Percentiles rank a stretch among this genome's conserved stretches.
phyloP scores from a whole-genome alignment of 257 asterid genomes.

The Capsicum baccatum region DNA sequence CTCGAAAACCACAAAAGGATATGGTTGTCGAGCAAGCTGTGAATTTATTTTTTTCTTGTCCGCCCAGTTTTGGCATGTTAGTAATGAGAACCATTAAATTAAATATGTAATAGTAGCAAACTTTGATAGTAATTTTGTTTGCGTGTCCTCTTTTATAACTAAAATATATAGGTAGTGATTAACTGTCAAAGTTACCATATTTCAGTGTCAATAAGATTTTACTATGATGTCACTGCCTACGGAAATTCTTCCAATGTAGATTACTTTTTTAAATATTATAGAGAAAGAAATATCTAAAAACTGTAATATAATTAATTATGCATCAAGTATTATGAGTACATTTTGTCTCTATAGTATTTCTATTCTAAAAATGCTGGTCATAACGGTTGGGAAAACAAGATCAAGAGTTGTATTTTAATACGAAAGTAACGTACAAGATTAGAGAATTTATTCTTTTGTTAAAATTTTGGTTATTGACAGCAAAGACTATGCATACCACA shows the following conservation, averaged over 20 bases:
- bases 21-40: too few species aligned
- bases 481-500: neutral
- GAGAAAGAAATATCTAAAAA: conserved; percentile 16
- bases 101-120: too few species aligned
- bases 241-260: conserved; percentile 36
- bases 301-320: neutral
- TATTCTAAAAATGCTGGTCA: conserved; percentile 46
- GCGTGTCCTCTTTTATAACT: conserved; percentile 12
- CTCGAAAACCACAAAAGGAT: too few species aligned
- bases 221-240: conserved; percentile 43
- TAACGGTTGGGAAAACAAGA: conserved; percentile 65
- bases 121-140: neutral
- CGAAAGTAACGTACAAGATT: conserved; percentile 40
- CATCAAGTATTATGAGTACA: neutral
- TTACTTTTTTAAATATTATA: conserved; percentile 27
- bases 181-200: conserved; percentile 47
- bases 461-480: neutral
- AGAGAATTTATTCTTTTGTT: neutral
- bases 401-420: conserved; percentile 27
- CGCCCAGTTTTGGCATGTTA: neutral
- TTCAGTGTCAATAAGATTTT: conserved; percentile 38
- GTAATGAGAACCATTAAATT: neutral
- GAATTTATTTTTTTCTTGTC: too few species aligned
- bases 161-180: conserved; percentile 25
- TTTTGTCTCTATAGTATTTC: neutral